Base-by-base conservation (phyloP, 208 protist species). In the Tritrichomonas musculus region DNA sequence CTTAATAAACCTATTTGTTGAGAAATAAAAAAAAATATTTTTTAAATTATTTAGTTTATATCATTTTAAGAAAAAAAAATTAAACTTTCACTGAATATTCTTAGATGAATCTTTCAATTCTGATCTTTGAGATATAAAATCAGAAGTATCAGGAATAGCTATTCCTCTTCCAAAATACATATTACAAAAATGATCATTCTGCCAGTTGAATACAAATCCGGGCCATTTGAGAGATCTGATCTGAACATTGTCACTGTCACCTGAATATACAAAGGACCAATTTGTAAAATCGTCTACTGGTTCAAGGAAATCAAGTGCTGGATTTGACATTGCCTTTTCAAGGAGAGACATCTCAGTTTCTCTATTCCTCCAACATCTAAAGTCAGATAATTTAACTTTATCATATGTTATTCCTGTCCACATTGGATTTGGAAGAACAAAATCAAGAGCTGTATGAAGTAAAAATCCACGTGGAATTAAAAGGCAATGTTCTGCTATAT, bases 291-390 rank as follows among this genome's bases (percentile, higher is more conserved):
- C 77, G 20, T 22, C 30, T 33, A 88, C 9, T 39, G 41, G 41
- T 57, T 88, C 77, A 47, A 47, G 25, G 30, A 88, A 88, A 88
- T 88, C 77, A 47, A 57, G 27, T 39, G 77, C 77, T 53, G 77
- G 77, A 20, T 88, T 88, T 2, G 77, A 88, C 14, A 88, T n/a
- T 39, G 77, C 41, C 47, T 88, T 88, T 50, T 88, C 77, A 39
- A 88, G 77, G 33, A 33, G 77, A 57, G 77, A 47, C 41, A 88
- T 44, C 39, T 44, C 41, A 22, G 33, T 88, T 30, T 53, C 47
- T 39, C 77, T 25, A 57, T 41, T 20, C 1, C 41, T 25, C 77
- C 77, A 88, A 33, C 57, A 33, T n/a, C 77, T 25, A 33, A 88
- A 57, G 36, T 88, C 44, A 27, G 41, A 60, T 3, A 88, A 22